Evolutionary conservation across 2,329 filamentous ascomycete species (phyloP), one percentile per base, ranked within the genome.

Genomic region (Colletotrichum plurivorum): DNA sequence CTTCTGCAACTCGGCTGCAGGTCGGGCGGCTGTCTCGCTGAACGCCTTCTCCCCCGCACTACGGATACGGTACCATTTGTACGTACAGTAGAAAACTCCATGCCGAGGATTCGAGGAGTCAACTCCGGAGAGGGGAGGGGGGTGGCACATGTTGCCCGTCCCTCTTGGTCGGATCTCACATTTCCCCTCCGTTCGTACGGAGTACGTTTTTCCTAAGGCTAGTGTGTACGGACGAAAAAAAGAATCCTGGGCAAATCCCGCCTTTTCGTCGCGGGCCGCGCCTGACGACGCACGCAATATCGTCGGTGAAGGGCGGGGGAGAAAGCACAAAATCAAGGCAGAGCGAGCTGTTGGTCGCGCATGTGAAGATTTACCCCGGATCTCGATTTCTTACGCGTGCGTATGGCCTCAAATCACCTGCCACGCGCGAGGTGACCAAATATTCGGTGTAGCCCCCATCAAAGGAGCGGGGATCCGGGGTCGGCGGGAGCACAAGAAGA

Each of bases 401-500:
- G 22, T 22, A 22, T 36, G 31, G 31, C 25, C 20, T 18, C 45
- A 22, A 51, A 58, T 64, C 60, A 68, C 60, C 65, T 64, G 48
- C 27, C 27, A 43, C 43, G 27, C 20, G 13, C 10, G 31, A 59
- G 49, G 48, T 45, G 58, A 46, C 65, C 65, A 68, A 36, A 65
- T 65, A 20, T 27, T 65, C 65, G 31, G 65, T 49, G 60, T 52
- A 53, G 27, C 27, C 31, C 31, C 31, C 31, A 10, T 10, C 10
- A 36, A 36, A 10, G 31, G 41, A 43, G 41, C 60, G 48, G 54
- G 65, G 60, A 59, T 68, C 65, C 53, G 16, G 65, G 65, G 36
- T 31, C 22, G 52, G 39, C 18, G 36, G n/a, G 9, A 36, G 54
- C 31, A 36, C 31, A 36, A 36, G 31, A 36, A 12, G 31, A 36